These are phyloP conservation scores for Colletotrichum lini DNA, from an alignment of 2,329 filamentous ascomycete species.

Conservation along the genomic window DNA sequence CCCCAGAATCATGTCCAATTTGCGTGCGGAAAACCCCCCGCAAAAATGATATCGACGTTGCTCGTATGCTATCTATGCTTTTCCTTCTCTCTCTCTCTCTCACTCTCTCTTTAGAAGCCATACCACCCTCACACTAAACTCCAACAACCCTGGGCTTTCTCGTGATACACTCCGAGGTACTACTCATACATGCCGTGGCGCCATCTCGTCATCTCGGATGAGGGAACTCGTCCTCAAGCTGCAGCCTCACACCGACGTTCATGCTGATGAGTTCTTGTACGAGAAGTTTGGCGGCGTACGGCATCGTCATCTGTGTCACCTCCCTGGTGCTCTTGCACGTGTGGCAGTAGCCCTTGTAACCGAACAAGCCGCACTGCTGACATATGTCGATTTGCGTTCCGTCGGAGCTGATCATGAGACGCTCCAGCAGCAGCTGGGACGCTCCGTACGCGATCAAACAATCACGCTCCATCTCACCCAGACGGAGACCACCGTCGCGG, in stretches of 20 bases:
- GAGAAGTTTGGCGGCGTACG: constrained; percentile 95
- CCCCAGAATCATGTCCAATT: not conserved
- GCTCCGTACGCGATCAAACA: constrained; percentile 98
- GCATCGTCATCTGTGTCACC: constrained; percentile 94
- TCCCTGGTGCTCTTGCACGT: constrained; percentile 88
- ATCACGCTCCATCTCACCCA: constrained; percentile 99
- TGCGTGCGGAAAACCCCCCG: not conserved
- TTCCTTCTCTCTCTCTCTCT: too few relatives aligned
- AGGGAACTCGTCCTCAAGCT: constrained; percentile 95
- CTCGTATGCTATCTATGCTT: constrained; percentile 29
- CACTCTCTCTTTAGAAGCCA: constrained; percentile 6
- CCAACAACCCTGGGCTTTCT: constrained; percentile 17
- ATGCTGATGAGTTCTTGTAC: constrained; percentile 98
- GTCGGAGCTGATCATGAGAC: constrained; percentile 95
- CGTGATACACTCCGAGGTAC: constrained; percentile 32
- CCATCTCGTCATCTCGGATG: constrained; percentile 59
- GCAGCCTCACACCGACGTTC: constrained; percentile 95
- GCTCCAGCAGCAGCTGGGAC: constrained; percentile 90
- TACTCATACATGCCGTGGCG: constrained; percentile 15
- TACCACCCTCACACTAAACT: constrained; percentile 33
- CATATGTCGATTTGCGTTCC: constrained; percentile 94
- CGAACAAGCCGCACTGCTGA: constrained; percentile 94
- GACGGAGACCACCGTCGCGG: constrained; percentile 88
- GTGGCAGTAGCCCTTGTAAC: constrained; percentile 94
- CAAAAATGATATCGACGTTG: constrained; percentile 7